phyloP scores from a whole-genome alignment of 805 yeast genomes.

The Metschnikowia henanensis region DNA sequence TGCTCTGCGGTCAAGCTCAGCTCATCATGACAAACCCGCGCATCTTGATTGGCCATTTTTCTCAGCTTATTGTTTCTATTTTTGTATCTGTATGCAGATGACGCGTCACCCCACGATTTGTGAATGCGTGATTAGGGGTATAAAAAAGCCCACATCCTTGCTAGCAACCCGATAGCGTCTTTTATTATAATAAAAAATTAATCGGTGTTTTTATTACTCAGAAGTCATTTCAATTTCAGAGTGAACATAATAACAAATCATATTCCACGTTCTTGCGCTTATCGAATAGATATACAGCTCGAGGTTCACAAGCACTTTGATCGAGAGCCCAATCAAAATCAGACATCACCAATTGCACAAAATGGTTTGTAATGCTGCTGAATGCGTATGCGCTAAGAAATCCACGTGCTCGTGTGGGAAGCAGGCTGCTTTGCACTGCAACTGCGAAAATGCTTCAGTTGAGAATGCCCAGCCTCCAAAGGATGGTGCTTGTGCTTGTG shows the following conservation, averaged over 20 bases:
- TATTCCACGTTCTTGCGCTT: not conserved
- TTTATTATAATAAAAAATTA: too few relatives aligned
- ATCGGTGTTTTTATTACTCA: too few relatives aligned
- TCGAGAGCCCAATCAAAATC: too few relatives aligned
- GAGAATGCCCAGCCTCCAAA: slow-evolving; percentile 50
- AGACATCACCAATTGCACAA: not conserved
- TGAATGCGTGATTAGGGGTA: not conserved
- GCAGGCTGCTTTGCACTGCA: slow-evolving; percentile 57
- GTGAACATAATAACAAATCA: too few relatives aligned
- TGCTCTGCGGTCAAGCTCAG: not conserved
- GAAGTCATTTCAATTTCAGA: too few relatives aligned
- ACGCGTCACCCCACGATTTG: slow-evolving; percentile 4
- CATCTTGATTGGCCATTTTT: slow-evolving; percentile 13
- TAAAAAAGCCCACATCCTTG: not conserved
- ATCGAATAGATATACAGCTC: not conserved
- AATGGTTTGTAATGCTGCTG: slow-evolving; percentile 34
- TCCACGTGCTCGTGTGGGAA: slow-evolving; percentile 67
- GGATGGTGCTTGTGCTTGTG: slow-evolving; percentile 57
- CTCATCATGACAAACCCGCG: slow-evolving; percentile 15
- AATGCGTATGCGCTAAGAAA: slow-evolving; percentile 58
- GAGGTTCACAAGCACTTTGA: too few relatives aligned
- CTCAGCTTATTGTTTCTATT: not conserved
- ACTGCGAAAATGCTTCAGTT: slow-evolving; percentile 49
- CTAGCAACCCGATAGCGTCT: not conserved
- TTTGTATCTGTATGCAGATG: not conserved